phyloP scores from a whole-genome alignment of 306 rosid species.

The Fragaria vesca region DNA sequence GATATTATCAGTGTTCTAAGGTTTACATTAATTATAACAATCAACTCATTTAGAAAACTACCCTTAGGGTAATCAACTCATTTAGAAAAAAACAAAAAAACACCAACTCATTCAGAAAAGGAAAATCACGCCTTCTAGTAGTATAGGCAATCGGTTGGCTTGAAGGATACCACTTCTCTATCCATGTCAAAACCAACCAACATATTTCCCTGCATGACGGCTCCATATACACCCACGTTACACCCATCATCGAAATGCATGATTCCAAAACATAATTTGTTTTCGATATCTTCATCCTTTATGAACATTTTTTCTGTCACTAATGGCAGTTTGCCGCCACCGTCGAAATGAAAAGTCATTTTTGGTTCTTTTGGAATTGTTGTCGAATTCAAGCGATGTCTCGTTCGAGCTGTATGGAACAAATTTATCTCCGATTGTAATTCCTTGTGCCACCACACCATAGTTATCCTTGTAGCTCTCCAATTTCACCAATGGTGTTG shows the following conservation, averaged over 20 bases:
- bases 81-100: too few species aligned
- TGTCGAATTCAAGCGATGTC: not conserved
- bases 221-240: not conserved
- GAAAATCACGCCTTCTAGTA: too few species aligned
- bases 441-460: constrained; percentile 41
- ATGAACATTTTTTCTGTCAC: not conserved
- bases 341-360: not conserved
- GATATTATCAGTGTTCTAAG: too few species aligned
- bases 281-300: too few species aligned
- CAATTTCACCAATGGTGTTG: constrained; percentile 40
- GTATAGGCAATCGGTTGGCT: not conserved
- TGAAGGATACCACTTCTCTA: not conserved
- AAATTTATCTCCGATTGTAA: constrained; percentile 53
- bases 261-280: too few species aligned
- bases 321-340: not conserved
- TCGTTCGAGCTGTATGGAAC: constrained; percentile 34
- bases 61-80: too few species aligned
- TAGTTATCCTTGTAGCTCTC: constrained; percentile 16
- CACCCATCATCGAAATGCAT: too few species aligned
- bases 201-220: not conserved
- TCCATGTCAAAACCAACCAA: not conserved
- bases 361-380: not conserved
- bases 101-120: too few species aligned
- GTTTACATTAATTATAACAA: too few species aligned
- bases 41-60: too few species aligned